Conservation (phyloP, 2,329 filamentous ascomycete genomes). For the Aspergillus vadensis region DNA sequence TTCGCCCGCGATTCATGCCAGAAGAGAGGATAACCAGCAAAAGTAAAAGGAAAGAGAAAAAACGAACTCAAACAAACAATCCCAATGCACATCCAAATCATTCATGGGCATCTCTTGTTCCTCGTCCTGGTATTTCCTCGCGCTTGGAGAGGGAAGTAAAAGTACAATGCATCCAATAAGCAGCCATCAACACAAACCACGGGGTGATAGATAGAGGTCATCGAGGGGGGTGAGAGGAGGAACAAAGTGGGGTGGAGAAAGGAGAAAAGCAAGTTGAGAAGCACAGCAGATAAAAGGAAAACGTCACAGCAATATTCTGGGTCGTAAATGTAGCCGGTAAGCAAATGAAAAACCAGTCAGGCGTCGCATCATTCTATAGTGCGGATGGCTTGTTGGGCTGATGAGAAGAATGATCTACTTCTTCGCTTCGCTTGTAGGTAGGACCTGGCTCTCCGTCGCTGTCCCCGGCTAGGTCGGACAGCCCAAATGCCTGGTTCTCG, state of each 20-base stretch:
- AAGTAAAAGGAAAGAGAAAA: conserved; percentile 7
- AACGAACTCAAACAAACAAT: conserved; percentile 13
- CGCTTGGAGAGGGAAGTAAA: conserved; percentile 21
- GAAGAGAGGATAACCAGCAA: conserved; percentile 13
- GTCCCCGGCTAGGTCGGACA: conserved; percentile 78
- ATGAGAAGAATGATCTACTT: conserved; percentile 27
- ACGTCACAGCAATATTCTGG: conserved; percentile 29
- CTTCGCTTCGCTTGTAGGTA: conserved; percentile 33
- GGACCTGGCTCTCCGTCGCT: conserved; percentile 59
- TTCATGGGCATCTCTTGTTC: conserved; percentile 21
- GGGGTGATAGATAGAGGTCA: background rate
- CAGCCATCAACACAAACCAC: background rate
- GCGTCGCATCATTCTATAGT: conserved; percentile 27
- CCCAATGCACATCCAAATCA: conserved; percentile 19
- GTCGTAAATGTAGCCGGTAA: conserved; percentile 24
- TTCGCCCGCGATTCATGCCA: conserved; percentile 19
- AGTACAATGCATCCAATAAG: conserved; percentile 27
- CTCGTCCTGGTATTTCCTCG: conserved; percentile 20
- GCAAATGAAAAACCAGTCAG: conserved; percentile 9
- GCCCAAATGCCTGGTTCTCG: conserved; percentile 73
- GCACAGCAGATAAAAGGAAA: conserved; percentile 22
- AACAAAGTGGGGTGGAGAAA: conserved; percentile 8
- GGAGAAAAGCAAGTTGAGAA: conserved; percentile 14
- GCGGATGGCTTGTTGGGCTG: conserved; percentile 37
- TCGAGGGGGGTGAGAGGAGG: conserved; percentile 1